These are phyloP conservation scores for Graphiopsis chlorocephala DNA, from an alignment of 2,329 filamentous ascomycete genomes.

Conservation along the genomic window DNA sequence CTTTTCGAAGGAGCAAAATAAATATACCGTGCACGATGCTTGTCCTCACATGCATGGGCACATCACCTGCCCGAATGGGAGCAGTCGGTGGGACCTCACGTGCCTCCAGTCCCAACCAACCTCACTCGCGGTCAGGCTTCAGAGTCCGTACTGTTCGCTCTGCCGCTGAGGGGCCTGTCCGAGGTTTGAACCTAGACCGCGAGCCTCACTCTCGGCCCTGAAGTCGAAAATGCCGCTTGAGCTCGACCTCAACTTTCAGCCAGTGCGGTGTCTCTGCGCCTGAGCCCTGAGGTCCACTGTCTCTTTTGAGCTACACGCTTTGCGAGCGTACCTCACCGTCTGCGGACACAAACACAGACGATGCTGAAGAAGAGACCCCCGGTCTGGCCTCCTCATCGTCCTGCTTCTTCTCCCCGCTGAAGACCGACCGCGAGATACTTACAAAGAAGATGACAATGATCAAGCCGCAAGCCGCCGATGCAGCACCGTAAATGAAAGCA, in stretches of 20 bases:
- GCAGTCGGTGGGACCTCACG: conserved; percentile 4
- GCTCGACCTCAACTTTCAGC: background rate
- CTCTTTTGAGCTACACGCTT: background rate
- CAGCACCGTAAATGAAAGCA: conserved; percentile 33
- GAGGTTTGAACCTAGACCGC: too few species aligned
- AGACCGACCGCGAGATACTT: conserved; percentile 26
- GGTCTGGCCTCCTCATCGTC: conserved; percentile 17
- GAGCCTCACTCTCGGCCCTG: background rate
- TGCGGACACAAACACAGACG: background rate
- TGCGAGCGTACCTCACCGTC: background rate
- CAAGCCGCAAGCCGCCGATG: conserved; percentile 29
- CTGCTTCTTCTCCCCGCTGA: conserved; percentile 22
- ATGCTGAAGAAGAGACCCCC: background rate
- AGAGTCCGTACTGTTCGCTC: too few species aligned
- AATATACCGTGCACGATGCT: conserved; percentile 7
- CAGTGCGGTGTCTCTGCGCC: too few species aligned
- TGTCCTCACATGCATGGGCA: conserved; percentile 1
- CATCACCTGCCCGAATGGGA: conserved; percentile 7
- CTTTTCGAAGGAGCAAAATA: background rate
- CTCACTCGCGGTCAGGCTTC: background rate
- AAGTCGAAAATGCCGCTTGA: background rate
- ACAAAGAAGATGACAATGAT: conserved; percentile 30
- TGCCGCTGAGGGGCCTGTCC: too few species aligned
- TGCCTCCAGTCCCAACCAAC: background rate
- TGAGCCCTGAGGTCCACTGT: background rate